phyloP scores from a whole-genome alignment of 306 rosid genomes.

The Prinsepia uniflora region DNA sequence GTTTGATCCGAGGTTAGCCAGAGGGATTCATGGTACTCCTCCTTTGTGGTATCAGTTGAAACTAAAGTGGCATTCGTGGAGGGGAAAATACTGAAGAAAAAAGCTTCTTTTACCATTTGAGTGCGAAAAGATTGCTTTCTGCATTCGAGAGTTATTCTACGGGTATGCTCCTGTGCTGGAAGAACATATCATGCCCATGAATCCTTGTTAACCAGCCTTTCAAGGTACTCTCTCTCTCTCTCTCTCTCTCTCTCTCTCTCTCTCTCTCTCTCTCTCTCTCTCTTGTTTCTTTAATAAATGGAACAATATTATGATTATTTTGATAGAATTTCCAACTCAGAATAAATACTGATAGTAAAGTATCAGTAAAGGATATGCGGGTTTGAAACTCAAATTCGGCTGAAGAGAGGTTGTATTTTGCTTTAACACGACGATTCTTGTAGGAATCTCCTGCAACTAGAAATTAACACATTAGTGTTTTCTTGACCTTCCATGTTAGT shows the following conservation, averaged over 20 bases:
- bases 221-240: no score
- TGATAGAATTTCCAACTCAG: not conserved
- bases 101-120: not conserved
- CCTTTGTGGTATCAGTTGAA: slow-evolving; percentile 76
- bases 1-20: slow-evolving; percentile 66
- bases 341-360: not conserved
- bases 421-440: not conserved
- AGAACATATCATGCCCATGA: not conserved
- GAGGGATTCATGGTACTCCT: slow-evolving; percentile 63
- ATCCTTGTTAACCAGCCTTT: not conserved
- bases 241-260: no score
- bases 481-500: no score
- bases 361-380: no score
- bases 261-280: not conserved
- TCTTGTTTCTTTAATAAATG: not conserved
- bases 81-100: slow-evolving; percentile 52
- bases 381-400: not conserved
- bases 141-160: not conserved
- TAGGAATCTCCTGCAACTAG: not conserved
- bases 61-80: slow-evolving; percentile 81
- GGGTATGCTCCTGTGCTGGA: not conserved
- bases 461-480: no score
- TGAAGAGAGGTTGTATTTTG: not conserved
- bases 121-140: not conserved
- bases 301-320: not conserved